Conservation (phyloP, 768 basidiomycete genomes). For the Asterophora lycoperdoides region DNA sequence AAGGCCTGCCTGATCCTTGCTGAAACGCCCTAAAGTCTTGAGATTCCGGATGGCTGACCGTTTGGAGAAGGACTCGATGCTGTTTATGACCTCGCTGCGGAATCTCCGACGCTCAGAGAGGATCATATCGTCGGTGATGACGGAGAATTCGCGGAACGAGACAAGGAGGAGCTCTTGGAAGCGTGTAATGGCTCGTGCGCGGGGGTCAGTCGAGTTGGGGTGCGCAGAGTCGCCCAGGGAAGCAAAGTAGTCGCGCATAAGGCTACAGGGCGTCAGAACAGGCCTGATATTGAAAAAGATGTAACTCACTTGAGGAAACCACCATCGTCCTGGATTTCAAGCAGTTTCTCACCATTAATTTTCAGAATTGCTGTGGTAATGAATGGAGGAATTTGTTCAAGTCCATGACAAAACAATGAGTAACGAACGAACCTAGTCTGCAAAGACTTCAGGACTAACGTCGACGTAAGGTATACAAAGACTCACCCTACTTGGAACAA, state of each 20-base stretch:
- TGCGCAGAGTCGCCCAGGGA: slow-evolving; percentile 93
- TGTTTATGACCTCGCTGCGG: slow-evolving; percentile 85
- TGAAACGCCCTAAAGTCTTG: slow-evolving; percentile 71
- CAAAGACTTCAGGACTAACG: slow-evolving; percentile 8
- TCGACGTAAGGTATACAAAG: not conserved
- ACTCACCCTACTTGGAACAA: slow-evolving; percentile 96
- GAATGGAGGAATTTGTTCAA: slow-evolving; percentile 14
- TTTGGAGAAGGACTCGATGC: slow-evolving; percentile 92
- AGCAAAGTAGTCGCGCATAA: slow-evolving; percentile 94
- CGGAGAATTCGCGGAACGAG: slow-evolving; percentile 95
- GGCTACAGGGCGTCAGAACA: slow-evolving; percentile 27
- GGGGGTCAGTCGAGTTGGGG: slow-evolving; percentile 81
- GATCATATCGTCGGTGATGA: slow-evolving; percentile 95
- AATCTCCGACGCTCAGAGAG: slow-evolving; percentile 79
- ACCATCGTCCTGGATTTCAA: slow-evolving; percentile 95
- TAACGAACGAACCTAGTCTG: slow-evolving; percentile 51
- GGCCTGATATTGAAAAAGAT: not conserved
- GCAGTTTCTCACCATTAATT: slow-evolving; percentile 90
- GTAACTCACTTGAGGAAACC: slow-evolving; percentile 82
- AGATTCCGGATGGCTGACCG: slow-evolving; percentile 88
- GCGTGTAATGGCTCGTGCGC: slow-evolving; percentile 88
- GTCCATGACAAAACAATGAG: not conserved
- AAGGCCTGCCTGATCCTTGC: slow-evolving; percentile 80
- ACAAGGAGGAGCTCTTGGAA: slow-evolving; percentile 97
- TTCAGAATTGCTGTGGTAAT: slow-evolving; percentile 80